phyloP scores from a whole-genome alignment of 129 eudicot genomes.

The Artemisia tridentata region DNA sequence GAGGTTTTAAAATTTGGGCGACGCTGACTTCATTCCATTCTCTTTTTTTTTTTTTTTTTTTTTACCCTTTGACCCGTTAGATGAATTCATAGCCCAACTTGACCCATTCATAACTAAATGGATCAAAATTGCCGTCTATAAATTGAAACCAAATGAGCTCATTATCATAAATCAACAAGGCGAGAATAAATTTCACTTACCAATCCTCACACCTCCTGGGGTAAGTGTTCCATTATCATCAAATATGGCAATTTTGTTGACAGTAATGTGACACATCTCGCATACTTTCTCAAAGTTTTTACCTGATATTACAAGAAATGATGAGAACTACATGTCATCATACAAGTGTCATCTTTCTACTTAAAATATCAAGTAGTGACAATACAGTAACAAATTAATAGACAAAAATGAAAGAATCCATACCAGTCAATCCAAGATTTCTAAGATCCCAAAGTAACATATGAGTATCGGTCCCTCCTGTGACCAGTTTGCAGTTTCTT shows the following conservation, averaged over 20 bases:
- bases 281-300: slow-evolving; percentile 87
- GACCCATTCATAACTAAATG: too few species aligned
- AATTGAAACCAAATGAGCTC: too few species aligned
- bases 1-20: too few species aligned
- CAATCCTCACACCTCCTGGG: slow-evolving; percentile 96
- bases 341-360: too few species aligned
- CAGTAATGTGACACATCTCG: slow-evolving; percentile 85
- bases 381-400: neutral
- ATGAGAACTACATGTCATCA: too few species aligned
- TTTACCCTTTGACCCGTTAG: too few species aligned
- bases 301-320: slow-evolving; percentile 37
- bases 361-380: too few species aligned
- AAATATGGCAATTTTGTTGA: slow-evolving; percentile 77
- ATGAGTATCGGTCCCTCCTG: slow-evolving; percentile 98
- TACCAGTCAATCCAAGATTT: slow-evolving; percentile 84
- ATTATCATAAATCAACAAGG: neutral
- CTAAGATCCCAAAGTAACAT: slow-evolving; percentile 95
- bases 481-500: slow-evolving; percentile 77
- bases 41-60: too few species aligned
- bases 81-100: too few species aligned
- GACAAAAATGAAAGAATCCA: slow-evolving; percentile 3
- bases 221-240: slow-evolving; percentile 84
- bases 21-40: too few species aligned
- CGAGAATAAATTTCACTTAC: slow-evolving; percentile 40
- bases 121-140: neutral